Base-by-base conservation (phyloP, 805 yeast genomes). In the Lipomyces japonicus region DNA sequence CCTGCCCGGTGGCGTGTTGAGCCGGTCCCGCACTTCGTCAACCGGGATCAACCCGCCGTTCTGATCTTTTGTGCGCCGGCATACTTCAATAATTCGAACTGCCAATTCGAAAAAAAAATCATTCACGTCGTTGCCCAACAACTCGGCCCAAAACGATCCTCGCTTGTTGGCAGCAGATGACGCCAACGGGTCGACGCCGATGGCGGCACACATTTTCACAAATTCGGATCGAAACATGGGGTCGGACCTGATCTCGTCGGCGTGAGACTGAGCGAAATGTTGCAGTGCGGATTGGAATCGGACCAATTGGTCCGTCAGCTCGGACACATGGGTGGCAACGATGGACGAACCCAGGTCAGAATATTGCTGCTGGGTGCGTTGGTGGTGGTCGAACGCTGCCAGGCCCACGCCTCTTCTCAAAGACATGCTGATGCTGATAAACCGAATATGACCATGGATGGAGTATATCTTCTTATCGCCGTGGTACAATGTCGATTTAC, bases 1-100 rank as follows among this genome's bases (percentile, higher is more conserved):
- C 16, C 38, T 26, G 24, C 16, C 39, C 12, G 39, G 22, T 14
- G 34, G 26, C n/a, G 39, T 19, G 39, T 50, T 52, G 5, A 57
- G 63, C 12, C 69, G 59, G 3, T 63, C 62, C 18, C 73, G 62
- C 25, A 84, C 66, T 50, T 81, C 84, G 34, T 77, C 72, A 23
- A 86, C 70, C 0, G 86, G 72, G 21, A 89, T 76, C 12, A 88
- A 71, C 0, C 97, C 97, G 14, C 97, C 97, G 63, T 87, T 90
- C 52, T 81, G 69, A 49, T 77, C 81, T 56, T 82, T 69, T 2
- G 91, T 84, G 22, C 74, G 72, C 46, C 82, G 79, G 62, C 95
- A 86, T 2, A 82, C 71, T 60, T 89, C 95, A 12, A 89, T 82
- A 14, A 89, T 71, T 49, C 82, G 77, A 12, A 87, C 84, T 2